phyloP scores from a whole-genome alignment of 306 rosid species.

The Malus orientalis region DNA sequence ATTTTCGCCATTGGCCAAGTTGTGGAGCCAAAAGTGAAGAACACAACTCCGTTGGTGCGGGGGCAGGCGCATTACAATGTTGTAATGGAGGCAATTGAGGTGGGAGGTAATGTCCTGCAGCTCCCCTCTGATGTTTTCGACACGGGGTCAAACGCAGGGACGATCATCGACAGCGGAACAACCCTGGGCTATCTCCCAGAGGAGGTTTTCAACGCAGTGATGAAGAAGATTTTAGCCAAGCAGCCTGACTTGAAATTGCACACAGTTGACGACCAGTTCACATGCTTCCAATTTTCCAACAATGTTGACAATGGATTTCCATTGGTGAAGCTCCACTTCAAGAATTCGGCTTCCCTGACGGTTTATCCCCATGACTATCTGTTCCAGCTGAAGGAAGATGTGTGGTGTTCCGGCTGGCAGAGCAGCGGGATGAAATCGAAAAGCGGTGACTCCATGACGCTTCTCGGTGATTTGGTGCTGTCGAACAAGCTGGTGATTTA shows the following conservation, averaged over 20 bases:
- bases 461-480: slow-evolving; percentile 3
- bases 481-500: slow-evolving; percentile 12
- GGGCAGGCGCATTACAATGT: slow-evolving; percentile 82
- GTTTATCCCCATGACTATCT: slow-evolving; percentile 9
- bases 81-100: slow-evolving; percentile 66
- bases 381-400: slow-evolving; percentile 4
- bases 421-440: slow-evolving; percentile 2
- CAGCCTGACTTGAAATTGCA: slow-evolving; percentile 37
- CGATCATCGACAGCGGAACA: slow-evolving; percentile 91
- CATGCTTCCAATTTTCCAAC: slow-evolving; percentile 33
- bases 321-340: slow-evolving; percentile 7
- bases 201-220: slow-evolving; percentile 31
- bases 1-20: slow-evolving; percentile 86
- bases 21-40: slow-evolving; percentile 49
- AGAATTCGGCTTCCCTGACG: slow-evolving; percentile 6
- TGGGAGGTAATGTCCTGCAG: slow-evolving; percentile 39
- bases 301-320: slow-evolving; percentile 4
- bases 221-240: slow-evolving; percentile 37
- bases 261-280: slow-evolving; percentile 41
- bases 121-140: slow-evolving; percentile 59
- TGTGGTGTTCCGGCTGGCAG: slow-evolving; percentile 13
- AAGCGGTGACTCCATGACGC: not conserved
- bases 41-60: slow-evolving; percentile 51
- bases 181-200: slow-evolving; percentile 84
- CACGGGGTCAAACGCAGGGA: slow-evolving; percentile 48